phyloP scores from a whole-genome alignment of 345 rosid species.

The Murraya koenigii region DNA sequence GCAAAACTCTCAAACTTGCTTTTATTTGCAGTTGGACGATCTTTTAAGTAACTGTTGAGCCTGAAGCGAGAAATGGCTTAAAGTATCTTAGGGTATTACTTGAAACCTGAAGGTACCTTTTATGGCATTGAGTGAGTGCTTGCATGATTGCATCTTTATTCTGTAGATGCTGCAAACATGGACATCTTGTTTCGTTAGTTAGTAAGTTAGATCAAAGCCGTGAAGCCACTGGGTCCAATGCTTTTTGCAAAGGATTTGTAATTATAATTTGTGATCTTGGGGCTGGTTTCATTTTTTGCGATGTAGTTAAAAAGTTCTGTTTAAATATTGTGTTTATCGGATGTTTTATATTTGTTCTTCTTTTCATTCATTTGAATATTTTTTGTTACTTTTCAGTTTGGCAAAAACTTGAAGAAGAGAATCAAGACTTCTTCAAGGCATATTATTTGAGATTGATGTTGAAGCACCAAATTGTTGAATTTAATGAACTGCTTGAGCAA shows the following conservation, averaged over 20 bases:
- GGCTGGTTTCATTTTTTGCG: background rate
- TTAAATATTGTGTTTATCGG: background rate
- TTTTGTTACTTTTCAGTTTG: conserved; percentile 60
- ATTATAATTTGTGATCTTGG: background rate
- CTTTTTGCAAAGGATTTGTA: background rate
- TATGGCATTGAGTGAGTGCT: background rate
- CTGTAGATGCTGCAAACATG: background rate
- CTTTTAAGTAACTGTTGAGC: background rate
- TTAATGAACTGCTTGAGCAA: conserved; percentile 90
- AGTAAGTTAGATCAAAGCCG: background rate
- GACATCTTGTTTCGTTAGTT: background rate
- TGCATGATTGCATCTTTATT: background rate
- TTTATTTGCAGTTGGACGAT: background rate
- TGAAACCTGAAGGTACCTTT: background rate
- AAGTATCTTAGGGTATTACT: background rate
- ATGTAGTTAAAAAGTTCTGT: background rate
- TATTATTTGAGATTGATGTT: conserved; percentile 86
- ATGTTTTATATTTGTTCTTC: background rate
- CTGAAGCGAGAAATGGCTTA: background rate
- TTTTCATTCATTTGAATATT: background rate
- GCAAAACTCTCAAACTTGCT: background rate
- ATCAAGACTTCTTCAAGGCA: conserved; percentile 85
- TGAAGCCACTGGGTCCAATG: background rate
- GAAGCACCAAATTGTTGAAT: conserved; percentile 88
- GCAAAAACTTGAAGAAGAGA: conserved; percentile 99